Conservation (phyloP, 139 green algal species). For the Chlamydomonas eustigma region DNA sequence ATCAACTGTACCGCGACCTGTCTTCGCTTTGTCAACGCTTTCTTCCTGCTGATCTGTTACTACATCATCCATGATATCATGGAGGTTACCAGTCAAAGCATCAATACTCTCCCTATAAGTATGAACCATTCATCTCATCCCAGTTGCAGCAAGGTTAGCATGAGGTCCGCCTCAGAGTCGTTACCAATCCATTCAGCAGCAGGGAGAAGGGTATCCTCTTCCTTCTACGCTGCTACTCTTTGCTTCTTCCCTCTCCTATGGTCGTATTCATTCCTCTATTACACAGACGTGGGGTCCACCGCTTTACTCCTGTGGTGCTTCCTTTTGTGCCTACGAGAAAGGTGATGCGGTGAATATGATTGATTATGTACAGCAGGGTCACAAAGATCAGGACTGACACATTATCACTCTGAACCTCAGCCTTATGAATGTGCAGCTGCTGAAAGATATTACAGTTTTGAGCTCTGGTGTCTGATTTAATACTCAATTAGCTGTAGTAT, state of each 20-base stretch:
- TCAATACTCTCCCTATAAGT: not conserved
- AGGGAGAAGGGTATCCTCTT: not conserved
- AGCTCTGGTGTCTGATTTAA: not conserved
- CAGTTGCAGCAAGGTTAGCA: not conserved
- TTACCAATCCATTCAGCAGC: not conserved
- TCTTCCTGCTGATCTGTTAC: not conserved
- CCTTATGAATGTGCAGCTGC: not conserved
- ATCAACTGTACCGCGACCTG: not conserved
- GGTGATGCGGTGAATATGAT: not conserved
- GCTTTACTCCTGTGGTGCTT: conserved; percentile 38
- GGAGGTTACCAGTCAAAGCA: not conserved
- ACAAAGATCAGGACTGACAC: not conserved
- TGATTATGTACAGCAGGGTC: too few species aligned
- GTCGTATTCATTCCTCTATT: conserved; percentile 89
- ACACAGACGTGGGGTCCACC: conserved; percentile 83
- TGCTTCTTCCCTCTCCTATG: conserved; percentile 74
- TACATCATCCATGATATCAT: not conserved
- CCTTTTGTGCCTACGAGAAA: not conserved
- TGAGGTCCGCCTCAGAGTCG: not conserved
- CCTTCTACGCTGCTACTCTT: conserved; percentile 10
- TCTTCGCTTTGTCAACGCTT: not conserved
- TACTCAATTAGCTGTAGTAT: not conserved
- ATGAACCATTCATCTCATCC: not conserved
- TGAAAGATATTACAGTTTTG: not conserved
- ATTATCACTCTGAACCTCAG: not conserved